A percentile compares a stretch with the other conserved stretches of the same genome.
Conservation (phyloP, 345 rosid species). For the Lumnitzera racemosa region DNA sequence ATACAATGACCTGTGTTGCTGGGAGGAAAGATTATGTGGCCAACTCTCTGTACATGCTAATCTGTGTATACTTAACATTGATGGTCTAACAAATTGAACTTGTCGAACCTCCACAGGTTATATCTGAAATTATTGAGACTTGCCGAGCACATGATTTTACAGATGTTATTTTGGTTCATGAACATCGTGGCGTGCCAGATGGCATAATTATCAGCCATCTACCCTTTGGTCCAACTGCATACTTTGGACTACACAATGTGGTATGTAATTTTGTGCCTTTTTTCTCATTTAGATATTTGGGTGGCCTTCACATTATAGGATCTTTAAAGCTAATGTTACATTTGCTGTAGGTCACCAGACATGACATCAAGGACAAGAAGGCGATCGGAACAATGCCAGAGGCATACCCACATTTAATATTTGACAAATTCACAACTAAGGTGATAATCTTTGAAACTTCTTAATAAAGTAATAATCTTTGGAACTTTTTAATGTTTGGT, state of each 20-base stretch:
- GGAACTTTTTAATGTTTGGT: too few species aligned
- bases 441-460: conserved; percentile 16
- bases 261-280: conserved; percentile 34
- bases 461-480: conserved; percentile 31
- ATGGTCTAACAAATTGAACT: too few species aligned
- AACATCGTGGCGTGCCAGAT: conserved; percentile 87
- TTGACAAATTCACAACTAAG: conserved; percentile 70
- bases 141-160: conserved; percentile 83
- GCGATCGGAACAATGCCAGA: conserved; percentile 79
- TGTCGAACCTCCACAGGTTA: conserved; percentile 39
- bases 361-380: conserved; percentile 74
- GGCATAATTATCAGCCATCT: conserved; percentile 78
- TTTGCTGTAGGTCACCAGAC: conserved; percentile 72
- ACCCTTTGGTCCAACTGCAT: conserved; percentile 95
- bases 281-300: not conserved
- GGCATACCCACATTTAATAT: conserved; percentile 86
- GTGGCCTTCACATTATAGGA: conserved; percentile 4
- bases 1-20: too few species aligned
- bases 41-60: not conserved
- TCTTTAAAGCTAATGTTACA: conserved; percentile 5
- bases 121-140: conserved; percentile 83
- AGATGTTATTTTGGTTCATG: conserved; percentile 85
- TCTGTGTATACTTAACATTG: not conserved
- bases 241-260: conserved; percentile 82
- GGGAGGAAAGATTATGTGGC: too few species aligned